A percentile compares a stretch with the other conserved stretches of the same genome.
Evolutionary conservation across 2,329 filamentous ascomycete genomes (phyloP).

Genomic region (Monosporascus sp.): DNA sequence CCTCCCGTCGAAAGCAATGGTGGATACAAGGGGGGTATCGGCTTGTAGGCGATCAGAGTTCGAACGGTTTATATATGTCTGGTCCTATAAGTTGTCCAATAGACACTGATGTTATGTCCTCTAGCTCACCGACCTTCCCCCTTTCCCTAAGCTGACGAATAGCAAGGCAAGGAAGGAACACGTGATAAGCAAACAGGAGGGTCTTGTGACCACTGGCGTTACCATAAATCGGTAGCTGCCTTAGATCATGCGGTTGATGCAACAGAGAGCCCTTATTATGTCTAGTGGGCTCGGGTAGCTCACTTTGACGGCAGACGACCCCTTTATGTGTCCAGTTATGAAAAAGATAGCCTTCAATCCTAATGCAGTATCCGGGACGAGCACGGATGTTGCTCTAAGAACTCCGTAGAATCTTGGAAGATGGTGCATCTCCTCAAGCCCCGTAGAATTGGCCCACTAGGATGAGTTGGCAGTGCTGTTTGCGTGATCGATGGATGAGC

Average conservation of each 20-base stretch:
- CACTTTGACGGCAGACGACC: neutral
- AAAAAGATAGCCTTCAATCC: neutral
- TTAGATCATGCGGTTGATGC: neutral
- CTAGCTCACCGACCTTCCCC: neutral
- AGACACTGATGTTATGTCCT: neutral
- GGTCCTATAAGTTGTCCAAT: neutral
- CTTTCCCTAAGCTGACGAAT: neutral
- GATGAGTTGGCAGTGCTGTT: neutral
- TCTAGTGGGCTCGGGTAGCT: neutral
- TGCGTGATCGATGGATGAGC: neutral
- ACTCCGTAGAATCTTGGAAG: too few relatives aligned
- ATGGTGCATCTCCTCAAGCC: neutral
- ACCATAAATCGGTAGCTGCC: neutral
- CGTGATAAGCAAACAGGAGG: neutral
- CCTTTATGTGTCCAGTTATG: neutral
- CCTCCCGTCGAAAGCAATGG: too few relatives aligned
- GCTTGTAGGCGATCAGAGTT: too few relatives aligned
- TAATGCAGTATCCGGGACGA: neutral
- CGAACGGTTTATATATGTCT: neutral
- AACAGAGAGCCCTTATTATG: neutral
- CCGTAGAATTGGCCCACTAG: neutral
- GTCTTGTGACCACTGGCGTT: neutral
- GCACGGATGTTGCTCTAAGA: neutral
- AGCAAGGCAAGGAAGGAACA: neutral
- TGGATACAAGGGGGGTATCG: too few relatives aligned